These are phyloP conservation scores for Ceratocystis harringtonii DNA, from an alignment of 2,329 filamentous ascomycete species.

Conservation along the genomic window DNA sequence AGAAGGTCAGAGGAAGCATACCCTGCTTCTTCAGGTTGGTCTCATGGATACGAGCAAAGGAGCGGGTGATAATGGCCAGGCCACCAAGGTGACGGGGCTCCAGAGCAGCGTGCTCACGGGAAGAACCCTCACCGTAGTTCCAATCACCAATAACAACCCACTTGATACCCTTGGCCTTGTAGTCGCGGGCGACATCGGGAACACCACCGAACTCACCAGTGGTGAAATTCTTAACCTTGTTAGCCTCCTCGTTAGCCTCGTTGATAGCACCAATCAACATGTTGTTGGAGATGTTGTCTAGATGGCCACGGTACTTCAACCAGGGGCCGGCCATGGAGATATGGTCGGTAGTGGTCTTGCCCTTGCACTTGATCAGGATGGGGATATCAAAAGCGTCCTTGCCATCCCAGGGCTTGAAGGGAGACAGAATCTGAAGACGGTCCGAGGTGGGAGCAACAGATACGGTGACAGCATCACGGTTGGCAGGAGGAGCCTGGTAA, in stretches of 20 bases:
- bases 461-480: conserved; percentile 59
- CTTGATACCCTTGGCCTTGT: conserved; percentile 90
- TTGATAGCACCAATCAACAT: conserved; percentile 98
- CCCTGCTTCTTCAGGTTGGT: conserved; percentile 99
- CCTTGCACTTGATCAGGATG: conserved; percentile 90
- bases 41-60: conserved; percentile 98
- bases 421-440: conserved; percentile 80
- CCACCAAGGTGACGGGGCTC: conserved; percentile 95
- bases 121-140: conserved; percentile 98
- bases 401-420: conserved; percentile 80
- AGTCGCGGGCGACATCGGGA: conserved; percentile 87
- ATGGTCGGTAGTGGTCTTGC: conserved; percentile 95
- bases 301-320: conserved; percentile 96
- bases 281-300: conserved; percentile 99
- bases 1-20: conserved; percentile 96
- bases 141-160: conserved; percentile 99
- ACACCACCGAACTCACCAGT: conserved; percentile 76
- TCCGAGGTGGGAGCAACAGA: conserved; percentile 79
- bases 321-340: conserved; percentile 95
- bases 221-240: conserved; percentile 88
- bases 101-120: conserved; percentile 94
- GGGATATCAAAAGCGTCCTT: conserved; percentile 74
- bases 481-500: conserved; percentile 83
- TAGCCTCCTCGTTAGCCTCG: conserved; percentile 87
- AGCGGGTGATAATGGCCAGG: conserved; percentile 88